Evolutionary conservation across 2,329 filamentous ascomycete species (phyloP).

Genomic region (Ustulina deusta): DNA sequence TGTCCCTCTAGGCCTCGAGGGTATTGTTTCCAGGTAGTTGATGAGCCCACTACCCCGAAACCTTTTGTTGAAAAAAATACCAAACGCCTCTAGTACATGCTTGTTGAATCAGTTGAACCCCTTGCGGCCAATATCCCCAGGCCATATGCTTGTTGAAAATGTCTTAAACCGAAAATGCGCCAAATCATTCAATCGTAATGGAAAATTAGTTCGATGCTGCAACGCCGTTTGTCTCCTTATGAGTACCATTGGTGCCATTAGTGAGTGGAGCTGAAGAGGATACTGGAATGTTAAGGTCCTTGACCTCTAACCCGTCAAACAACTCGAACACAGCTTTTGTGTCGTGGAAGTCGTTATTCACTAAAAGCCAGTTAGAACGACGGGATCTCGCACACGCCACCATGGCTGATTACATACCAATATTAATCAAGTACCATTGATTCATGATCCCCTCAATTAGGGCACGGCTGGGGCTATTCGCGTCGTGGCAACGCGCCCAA

Average conservation of each 20-base stretch:
- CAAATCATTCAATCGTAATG: slow-evolving; percentile 44
- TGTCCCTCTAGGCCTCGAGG: slow-evolving; percentile 44
- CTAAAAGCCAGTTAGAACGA: slow-evolving; percentile 58
- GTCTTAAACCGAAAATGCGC: slow-evolving; percentile 52
- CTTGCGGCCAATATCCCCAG: slow-evolving; percentile 29
- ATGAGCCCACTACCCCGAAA: slow-evolving; percentile 46
- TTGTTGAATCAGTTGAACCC: slow-evolving; percentile 50
- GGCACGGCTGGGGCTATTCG: slow-evolving; percentile 78
- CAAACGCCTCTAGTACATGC: slow-evolving; percentile 50
- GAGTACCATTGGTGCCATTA: slow-evolving; percentile 48
- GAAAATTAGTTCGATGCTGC: slow-evolving; percentile 39
- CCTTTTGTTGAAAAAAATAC: slow-evolving; percentile 53
- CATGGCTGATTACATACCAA: slow-evolving; percentile 69
- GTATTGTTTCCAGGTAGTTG: slow-evolving; percentile 34
- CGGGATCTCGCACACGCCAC: not conserved
- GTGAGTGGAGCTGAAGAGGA: slow-evolving; percentile 37
- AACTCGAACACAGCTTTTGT: slow-evolving; percentile 84
- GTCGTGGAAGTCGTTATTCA: slow-evolving; percentile 97
- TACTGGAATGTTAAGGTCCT: slow-evolving; percentile 67
- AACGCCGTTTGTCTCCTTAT: slow-evolving; percentile 45
- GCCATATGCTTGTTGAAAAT: slow-evolving; percentile 52
- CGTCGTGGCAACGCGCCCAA: slow-evolving; percentile 92
- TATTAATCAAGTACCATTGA: slow-evolving; percentile 93
- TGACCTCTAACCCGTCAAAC: slow-evolving; percentile 81
- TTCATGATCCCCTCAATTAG: slow-evolving; percentile 88